Percentiles rank a stretch among this genome's conserved stretches.
Evolutionary conservation across 2,329 filamentous ascomycete genomes (phyloP).

Genomic region (Phaeosphaeria sp.): DNA sequence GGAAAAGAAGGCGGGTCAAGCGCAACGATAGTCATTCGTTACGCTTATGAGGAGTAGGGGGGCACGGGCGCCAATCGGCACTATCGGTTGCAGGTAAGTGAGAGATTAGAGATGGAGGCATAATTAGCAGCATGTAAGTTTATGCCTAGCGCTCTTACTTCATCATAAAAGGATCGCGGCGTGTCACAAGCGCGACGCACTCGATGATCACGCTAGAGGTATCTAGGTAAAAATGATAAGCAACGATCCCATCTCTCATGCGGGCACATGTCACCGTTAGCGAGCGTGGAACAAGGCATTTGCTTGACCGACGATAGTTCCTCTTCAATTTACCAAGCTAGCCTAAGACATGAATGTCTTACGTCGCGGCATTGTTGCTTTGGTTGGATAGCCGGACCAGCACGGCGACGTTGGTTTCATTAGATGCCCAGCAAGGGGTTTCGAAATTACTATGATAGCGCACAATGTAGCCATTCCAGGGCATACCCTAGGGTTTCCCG

Average conservation of each 20-base stretch:
- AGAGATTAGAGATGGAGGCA: slow-evolving; percentile 11
- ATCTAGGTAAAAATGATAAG: slow-evolving; percentile 1
- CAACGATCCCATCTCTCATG: slow-evolving; percentile 6
- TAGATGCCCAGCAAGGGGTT: slow-evolving; percentile 2
- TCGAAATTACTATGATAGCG: not conserved
- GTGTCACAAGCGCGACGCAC: slow-evolving; percentile 24
- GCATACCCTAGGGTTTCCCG: not conserved
- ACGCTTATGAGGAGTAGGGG: not conserved
- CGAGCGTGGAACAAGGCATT: not conserved
- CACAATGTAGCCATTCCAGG: not conserved
- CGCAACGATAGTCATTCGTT: not conserved
- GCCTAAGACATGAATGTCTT: not conserved
- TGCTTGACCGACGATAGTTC: not conserved
- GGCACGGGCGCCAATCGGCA: slow-evolving; percentile 1
- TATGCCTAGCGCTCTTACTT: slow-evolving; percentile 32
- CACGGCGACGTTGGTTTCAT: slow-evolving; percentile 10
- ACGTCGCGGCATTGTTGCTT: slow-evolving; percentile 3
- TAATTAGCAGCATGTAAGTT: slow-evolving; percentile 38
- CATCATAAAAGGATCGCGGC: slow-evolving; percentile 32
- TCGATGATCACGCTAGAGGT: slow-evolving; percentile 1
- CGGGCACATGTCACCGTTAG: not conserved
- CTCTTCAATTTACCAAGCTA: not conserved
- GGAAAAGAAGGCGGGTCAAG: slow-evolving; percentile 5
- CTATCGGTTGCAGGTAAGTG: slow-evolving; percentile 1
- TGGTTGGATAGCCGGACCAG: slow-evolving; percentile 16